Conservation (phyloP, 2,329 filamentous ascomycete genomes). For the Scedosporium apiospermum region DNA sequence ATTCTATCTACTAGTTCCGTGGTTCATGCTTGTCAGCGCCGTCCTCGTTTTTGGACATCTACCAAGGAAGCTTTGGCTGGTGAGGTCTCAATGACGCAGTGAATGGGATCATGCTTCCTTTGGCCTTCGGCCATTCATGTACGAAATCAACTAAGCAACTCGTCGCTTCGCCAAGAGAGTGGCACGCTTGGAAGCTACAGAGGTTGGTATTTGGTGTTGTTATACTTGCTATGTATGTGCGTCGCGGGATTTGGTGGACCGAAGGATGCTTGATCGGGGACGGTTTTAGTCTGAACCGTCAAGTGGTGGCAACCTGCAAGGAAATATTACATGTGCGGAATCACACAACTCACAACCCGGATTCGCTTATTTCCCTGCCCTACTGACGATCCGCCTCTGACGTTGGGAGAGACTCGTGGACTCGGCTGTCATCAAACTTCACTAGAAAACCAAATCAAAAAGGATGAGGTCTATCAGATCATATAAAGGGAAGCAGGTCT, state of each 20-base stretch:
- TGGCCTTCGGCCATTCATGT: neutral
- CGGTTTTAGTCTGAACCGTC: neutral
- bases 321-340: neutral
- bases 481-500: neutral
- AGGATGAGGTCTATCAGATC: neutral
- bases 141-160: neutral
- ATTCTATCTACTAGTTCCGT: too few species aligned
- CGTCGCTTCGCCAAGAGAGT: neutral
- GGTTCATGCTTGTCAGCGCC: too few species aligned
- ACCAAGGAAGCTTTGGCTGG: neutral
- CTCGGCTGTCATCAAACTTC: neutral
- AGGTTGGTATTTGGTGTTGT: neutral
- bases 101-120: neutral
- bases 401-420: neutral
- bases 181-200: neutral
- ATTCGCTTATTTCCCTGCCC: neutral
- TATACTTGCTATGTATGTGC: neutral
- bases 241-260: neutral
- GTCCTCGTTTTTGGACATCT: neutral
- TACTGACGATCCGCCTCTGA: neutral
- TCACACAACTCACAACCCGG: neutral
- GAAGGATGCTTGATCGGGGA: neutral
- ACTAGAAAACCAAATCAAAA: neutral
- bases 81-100: neutral
- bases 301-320: neutral